Evolutionary conservation across 2,329 filamentous ascomycete species (phyloP), one percentile per base, ranked within the genome.

Genomic region (Xylariales sp.): DNA sequence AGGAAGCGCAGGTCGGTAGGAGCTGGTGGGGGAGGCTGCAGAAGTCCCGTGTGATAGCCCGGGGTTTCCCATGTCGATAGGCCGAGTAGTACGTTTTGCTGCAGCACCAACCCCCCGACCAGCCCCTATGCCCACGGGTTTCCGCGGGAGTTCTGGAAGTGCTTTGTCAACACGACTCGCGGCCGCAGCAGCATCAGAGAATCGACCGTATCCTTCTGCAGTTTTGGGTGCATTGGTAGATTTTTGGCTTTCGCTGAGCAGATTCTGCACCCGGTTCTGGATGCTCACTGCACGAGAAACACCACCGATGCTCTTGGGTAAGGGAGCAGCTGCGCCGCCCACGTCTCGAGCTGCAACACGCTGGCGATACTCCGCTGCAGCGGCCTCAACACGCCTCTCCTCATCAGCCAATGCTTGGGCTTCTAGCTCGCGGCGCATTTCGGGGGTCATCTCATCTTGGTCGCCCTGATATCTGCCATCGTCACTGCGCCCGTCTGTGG

Each of bases 371-470:
- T 95, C 90, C 2, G 87, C 89, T 14, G 88, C 89, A 0, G 90
- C 93, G 15, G 83, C 83, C 32, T 88, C 88, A 2, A 98, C 93
- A 4, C 93, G 79, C 52, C 81, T 83, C 62, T 98, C 93, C 65
- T 98, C 93, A 55, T 93, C 83, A 14, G 83, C 84, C 2, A 96
- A 72, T 39, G 83, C 79, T 38, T 82, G 72, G 15, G 90, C 82
- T 61, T 98, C 93, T 13, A 95, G 71, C 57, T 98, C 93, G 21
- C 93, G 83, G 34, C 88, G 82, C 70, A 93, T 85, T 60, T 97
- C 91, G 0, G 91, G 88, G 0, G 88, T 81, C 54, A 95, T 63
- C 37, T 87, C 79, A 43, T 88, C 82, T 1, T 74, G 73, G 35
- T 87, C 81, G 18, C 82, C 77, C 12, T 78, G 66, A 1, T 74